Conservation (phyloP, 441 rosid genomes). For the Biscutella auriculata region DNA sequence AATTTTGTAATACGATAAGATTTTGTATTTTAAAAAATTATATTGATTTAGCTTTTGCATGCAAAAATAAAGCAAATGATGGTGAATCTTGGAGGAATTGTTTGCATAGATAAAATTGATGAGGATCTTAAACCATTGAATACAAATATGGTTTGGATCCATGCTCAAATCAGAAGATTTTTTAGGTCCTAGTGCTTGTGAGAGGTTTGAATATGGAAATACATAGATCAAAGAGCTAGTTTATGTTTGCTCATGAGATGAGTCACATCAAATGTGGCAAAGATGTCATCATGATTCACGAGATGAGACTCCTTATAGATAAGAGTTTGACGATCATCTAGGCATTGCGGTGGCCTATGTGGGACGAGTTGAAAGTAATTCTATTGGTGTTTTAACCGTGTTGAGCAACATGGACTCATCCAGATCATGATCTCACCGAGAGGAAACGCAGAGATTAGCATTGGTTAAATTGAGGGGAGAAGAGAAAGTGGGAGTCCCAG, state of each 20-base stretch:
- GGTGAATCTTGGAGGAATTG: background rate
- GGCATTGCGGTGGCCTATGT: conserved; percentile 44
- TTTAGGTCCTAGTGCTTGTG: conserved; percentile 40
- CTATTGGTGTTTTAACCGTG: conserved; percentile 20
- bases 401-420: background rate
- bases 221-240: conserved; percentile 27
- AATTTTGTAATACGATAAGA: too few species aligned
- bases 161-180: conserved; percentile 32
- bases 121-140: background rate
- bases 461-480: conserved; percentile 32
- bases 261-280: conserved; percentile 20
- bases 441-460: conserved; percentile 33
- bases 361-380: conserved; percentile 53
- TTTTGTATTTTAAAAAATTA: too few species aligned
- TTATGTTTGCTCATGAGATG: conserved; percentile 58
- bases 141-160: conserved; percentile 37
- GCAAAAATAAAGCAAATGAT: background rate
- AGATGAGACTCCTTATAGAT: conserved; percentile 32
- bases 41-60: too few species aligned
- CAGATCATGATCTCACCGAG: conserved; percentile 18
- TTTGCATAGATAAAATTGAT: background rate
- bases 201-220: conserved; percentile 37
- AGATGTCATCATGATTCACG: conserved; percentile 36
- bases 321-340: conserved; percentile 28
- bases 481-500: conserved; percentile 35